Percentiles rank a stretch among this genome's conserved stretches.
phyloP scores from a whole-genome alignment of 2,329 filamentous ascomycete species.

The Penicillium glabrum region DNA sequence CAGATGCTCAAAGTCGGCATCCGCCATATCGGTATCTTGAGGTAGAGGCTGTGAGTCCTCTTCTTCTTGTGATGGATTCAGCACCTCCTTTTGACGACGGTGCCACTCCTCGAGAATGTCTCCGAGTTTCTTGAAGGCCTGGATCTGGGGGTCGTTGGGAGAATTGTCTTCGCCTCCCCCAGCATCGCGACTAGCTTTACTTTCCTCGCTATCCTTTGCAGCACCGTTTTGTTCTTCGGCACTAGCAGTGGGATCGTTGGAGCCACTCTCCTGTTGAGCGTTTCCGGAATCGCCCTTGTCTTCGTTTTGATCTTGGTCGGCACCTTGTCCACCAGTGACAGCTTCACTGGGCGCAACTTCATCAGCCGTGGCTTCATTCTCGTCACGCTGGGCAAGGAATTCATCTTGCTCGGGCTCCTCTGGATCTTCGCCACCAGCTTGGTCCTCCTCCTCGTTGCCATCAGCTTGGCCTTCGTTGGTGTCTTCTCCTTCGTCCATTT shows the following conservation, averaged over 20 bases:
- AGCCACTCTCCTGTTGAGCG: conserved; percentile 42
- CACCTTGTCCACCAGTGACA: conserved; percentile 38
- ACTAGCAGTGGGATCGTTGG: conserved; percentile 48
- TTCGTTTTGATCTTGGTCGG: conserved; percentile 43
- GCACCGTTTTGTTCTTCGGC: conserved; percentile 46
- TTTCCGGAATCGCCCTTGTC: conserved; percentile 49
- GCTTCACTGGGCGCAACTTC: conserved; percentile 50
- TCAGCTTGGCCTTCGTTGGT: conserved; percentile 47
- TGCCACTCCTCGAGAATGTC: conserved; percentile 94
- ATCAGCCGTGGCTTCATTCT: conserved; percentile 54
- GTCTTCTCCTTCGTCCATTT: conserved; percentile 42
- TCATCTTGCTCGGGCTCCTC: conserved; percentile 55
- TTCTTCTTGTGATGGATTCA: conserved; percentile 57
- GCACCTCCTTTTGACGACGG: conserved; percentile 80
- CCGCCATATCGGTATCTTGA: conserved; percentile 68
- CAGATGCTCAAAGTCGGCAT: conserved; percentile 90
- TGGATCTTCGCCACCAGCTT: conserved; percentile 41
- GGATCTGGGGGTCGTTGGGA: conserved; percentile 47
- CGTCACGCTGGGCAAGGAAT: conserved; percentile 47
- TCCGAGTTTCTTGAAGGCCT: conserved; percentile 91
- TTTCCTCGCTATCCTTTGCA: conserved; percentile 43
- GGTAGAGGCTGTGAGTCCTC: conserved; percentile 55
- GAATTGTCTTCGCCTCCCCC: conserved; percentile 38
- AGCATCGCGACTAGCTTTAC: conserved; percentile 35
- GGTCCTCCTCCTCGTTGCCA: conserved; percentile 50